A percentile compares a stretch with the other conserved stretches of the same genome.
Evolutionary conservation across 2,329 filamentous ascomycete genomes (phyloP).

Genomic region (Elsinoe ampelina): DNA sequence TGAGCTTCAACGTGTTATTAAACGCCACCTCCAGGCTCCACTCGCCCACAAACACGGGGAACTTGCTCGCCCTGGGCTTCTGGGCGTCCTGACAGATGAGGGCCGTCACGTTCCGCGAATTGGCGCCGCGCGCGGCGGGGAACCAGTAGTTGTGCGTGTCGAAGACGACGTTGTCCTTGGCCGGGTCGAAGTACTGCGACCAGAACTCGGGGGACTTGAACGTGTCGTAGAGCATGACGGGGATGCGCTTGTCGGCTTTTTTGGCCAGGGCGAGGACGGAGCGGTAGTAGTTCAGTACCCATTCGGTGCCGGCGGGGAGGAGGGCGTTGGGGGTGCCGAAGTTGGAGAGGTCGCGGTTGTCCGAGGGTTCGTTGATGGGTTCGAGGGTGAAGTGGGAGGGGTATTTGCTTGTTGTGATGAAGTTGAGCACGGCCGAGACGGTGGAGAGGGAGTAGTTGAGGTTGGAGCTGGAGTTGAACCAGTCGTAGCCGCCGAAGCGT

Average conservation of each 20-base stretch:
- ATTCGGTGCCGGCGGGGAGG: constrained; percentile 23
- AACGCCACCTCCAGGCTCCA: constrained; percentile 10
- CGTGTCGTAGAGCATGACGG: constrained; percentile 9
- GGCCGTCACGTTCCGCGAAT: constrained; percentile 22
- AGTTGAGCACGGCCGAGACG: constrained; percentile 27
- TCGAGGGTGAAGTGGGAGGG: constrained; percentile 28
- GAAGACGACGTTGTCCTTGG: constrained; percentile 8
- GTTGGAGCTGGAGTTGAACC: constrained; percentile 30
- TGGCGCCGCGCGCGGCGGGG: constrained; percentile 15
- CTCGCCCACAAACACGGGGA: constrained; percentile 12
- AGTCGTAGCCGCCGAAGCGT: constrained; percentile 24
- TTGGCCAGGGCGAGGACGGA: constrained; percentile 1
- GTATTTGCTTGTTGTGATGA: constrained; percentile 24
- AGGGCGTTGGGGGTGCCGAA: constrained; percentile 28
- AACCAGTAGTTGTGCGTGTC: constrained; percentile 14
- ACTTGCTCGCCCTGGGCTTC: not conserved
- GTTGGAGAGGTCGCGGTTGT: constrained; percentile 24
- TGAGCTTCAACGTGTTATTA: constrained; percentile 7
- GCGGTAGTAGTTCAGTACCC: constrained; percentile 26
- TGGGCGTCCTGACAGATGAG: constrained; percentile 20
- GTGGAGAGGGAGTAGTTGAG: constrained; percentile 27
- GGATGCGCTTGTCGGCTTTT: constrained; percentile 10
- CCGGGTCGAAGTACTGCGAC: constrained; percentile 9
- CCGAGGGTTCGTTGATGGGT: constrained; percentile 32
- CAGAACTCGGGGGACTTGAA: constrained; percentile 13